Conservation (phyloP, 1,139 yeast species). For the Candida pseudocylindracea region DNA sequence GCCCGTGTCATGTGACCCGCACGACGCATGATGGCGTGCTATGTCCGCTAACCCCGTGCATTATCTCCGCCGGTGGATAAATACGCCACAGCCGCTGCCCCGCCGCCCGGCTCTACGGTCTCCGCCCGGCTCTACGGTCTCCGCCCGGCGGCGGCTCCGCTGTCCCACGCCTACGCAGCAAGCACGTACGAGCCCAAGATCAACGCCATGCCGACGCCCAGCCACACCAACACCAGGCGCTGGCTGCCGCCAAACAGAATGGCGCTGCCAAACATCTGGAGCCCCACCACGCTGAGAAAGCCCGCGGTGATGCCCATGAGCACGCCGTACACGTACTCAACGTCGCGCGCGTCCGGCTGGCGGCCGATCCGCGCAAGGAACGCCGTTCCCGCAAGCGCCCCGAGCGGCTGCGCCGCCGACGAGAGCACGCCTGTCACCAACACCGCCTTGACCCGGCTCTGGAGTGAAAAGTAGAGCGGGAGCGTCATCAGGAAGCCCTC, state of each 20-base stretch:
- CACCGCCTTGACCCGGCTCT: conserved; percentile 38
- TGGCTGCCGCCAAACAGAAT: conserved; percentile 35
- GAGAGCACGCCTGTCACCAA: conserved; percentile 48
- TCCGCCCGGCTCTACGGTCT: too few relatives aligned
- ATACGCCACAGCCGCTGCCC: too few relatives aligned
- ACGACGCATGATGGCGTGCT: too few relatives aligned
- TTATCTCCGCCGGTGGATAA: too few relatives aligned
- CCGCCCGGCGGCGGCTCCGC: too few relatives aligned
- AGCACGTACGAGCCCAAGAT: conserved; percentile 4
- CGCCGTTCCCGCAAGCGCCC: conserved; percentile 54
- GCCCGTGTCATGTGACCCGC: too few relatives aligned
- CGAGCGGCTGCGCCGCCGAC: conserved; percentile 72
- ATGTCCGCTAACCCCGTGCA: too few relatives aligned
- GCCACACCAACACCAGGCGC: conserved; percentile 29
- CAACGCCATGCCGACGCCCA: conserved; percentile 20
- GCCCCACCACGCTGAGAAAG: conserved; percentile 54
- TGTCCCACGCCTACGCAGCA: too few relatives aligned
- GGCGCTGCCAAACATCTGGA: conserved; percentile 73
- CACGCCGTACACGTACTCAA: conserved; percentile 30
- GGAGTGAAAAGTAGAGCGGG: conserved; percentile 58
- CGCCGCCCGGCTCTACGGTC: too few relatives aligned
- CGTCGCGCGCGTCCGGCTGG: conserved; percentile 4
- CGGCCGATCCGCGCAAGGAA: conserved; percentile 12
- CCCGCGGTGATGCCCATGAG: conserved; percentile 66
- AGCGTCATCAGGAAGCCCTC: conserved; percentile 92